Evolutionary conservation across 2,329 filamentous ascomycete genomes (phyloP), one percentile per base, ranked within the genome.

Genomic region (Botrytis elliptica): DNA sequence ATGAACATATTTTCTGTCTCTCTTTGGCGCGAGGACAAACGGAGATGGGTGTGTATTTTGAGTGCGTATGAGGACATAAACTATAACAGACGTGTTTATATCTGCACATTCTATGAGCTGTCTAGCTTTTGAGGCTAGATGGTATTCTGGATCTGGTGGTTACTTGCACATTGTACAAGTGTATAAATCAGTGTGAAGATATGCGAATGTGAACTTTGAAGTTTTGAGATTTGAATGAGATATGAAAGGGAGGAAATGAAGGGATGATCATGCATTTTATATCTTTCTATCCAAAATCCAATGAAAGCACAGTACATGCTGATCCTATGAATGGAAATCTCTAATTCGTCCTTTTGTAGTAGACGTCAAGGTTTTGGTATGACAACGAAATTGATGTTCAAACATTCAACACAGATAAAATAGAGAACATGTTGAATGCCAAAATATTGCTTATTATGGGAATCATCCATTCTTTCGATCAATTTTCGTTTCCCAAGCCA

Each of bases 211-310:
- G 18, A 36, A 25, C 29, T 60, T 12, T 9, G 20, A 6, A 60
- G 4, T 6, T 36, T 4, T 57, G 10, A n/a, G 33, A 2, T 60
- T 12, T 22, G 9, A 36, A 20, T 12, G 12, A 3, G 20, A 22
- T 10, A 6, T 20, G 22, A 22, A 6, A 36, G 9, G 9, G 57
- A 12, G 10, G 3, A 8, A 25, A 60, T 36, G 2, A 6, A 4
- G 4, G 4, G 4, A 36, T 36, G 0, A 4, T 14, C 8, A 14
- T 6, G 3, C 1, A 7, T 10, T 22, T 36, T 12, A 60, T 36
- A 12, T 36, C 25, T 59, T 36, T 18, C 29, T 22, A 25, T 36
- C 7, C 4, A 60, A 25, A 36, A 4, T 22, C 16, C 1, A 4
- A 25, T 22, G n/a, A 36, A 25, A 60, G 18, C 33, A 60, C 10